phyloP scores from a whole-genome alignment of 202 grass and related monocot species.

The Panicum virgatum region DNA sequence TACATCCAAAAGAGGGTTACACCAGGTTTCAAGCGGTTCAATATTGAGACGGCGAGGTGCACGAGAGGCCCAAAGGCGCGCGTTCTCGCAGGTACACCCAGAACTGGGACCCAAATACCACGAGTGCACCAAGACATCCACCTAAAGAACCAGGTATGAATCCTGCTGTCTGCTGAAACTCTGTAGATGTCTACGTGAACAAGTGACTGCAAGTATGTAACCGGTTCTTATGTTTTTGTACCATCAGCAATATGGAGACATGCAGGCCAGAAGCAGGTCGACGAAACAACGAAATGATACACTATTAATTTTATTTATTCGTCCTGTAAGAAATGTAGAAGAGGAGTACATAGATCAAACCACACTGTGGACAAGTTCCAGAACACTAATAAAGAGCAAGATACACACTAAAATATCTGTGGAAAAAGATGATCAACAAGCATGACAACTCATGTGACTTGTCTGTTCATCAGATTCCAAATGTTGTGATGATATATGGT shows the following conservation, averaged over 20 bases:
- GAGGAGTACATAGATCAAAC: slow-evolving; percentile 23
- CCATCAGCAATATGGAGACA: not conserved
- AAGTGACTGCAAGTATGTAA: not conserved
- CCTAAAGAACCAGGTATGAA: not conserved
- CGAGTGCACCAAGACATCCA: not conserved
- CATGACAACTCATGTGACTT: slow-evolving; percentile 24
- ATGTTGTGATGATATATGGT: not conserved
- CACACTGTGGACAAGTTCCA: slow-evolving; percentile 1
- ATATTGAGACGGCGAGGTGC: no score
- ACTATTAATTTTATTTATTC: not conserved
- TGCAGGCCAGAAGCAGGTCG: not conserved
- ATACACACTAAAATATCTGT: slow-evolving; percentile 17
- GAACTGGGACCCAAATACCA: not conserved
- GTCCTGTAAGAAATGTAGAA: not conserved
- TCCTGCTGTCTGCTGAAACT: not conserved
- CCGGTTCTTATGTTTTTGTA: not conserved
- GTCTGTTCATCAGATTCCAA: slow-evolving; percentile 26
- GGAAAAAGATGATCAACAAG: not conserved
- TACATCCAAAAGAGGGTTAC: no score
- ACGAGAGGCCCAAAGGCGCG: no score
- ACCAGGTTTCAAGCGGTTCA: no score
- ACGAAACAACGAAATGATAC: not conserved
- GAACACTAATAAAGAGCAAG: not conserved
- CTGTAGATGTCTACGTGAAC: not conserved
- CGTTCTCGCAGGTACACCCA: no score